phyloP scores from a whole-genome alignment of 2,329 filamentous ascomycete genomes.

The Fusarium begoniae region DNA sequence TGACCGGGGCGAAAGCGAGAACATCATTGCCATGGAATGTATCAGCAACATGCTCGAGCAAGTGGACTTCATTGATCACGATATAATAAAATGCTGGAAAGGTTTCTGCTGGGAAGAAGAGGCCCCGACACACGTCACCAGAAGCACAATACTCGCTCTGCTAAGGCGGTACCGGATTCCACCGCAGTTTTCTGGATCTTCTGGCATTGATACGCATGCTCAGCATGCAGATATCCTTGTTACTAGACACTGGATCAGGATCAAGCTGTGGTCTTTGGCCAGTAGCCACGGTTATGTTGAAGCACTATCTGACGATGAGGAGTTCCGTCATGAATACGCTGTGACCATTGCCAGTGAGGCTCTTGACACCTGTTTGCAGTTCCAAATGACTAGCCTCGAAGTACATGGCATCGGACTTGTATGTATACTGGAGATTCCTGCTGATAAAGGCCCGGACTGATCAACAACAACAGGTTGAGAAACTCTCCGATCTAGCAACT shows the following conservation, averaged over 20 bases:
- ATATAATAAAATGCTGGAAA: not conserved
- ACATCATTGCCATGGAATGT: not conserved
- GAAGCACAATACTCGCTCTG: not conserved
- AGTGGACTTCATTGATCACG: not conserved
- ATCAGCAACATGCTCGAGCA: not conserved
- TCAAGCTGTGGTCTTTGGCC: not conserved
- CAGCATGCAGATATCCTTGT: not conserved
- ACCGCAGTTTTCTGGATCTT: not conserved
- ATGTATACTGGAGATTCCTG: accelerated
- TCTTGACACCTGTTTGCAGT: not conserved
- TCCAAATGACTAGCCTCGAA: not conserved
- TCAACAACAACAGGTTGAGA: not conserved
- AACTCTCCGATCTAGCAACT: not conserved
- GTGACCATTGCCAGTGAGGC: not conserved
- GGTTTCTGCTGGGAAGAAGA: not conserved
- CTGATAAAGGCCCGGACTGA: accelerated
- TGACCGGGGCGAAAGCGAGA: not conserved
- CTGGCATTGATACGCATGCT: not conserved
- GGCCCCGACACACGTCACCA: not conserved
- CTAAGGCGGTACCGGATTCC: not conserved
- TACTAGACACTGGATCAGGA: not conserved
- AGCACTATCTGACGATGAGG: not conserved
- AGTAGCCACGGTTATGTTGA: not conserved
- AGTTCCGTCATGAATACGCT: not conserved
- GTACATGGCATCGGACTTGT: not conserved